Evolutionary conservation across 371 early-diverging fungal genomes (phyloP).

Genomic region (Apophysomyces sp.): DNA sequence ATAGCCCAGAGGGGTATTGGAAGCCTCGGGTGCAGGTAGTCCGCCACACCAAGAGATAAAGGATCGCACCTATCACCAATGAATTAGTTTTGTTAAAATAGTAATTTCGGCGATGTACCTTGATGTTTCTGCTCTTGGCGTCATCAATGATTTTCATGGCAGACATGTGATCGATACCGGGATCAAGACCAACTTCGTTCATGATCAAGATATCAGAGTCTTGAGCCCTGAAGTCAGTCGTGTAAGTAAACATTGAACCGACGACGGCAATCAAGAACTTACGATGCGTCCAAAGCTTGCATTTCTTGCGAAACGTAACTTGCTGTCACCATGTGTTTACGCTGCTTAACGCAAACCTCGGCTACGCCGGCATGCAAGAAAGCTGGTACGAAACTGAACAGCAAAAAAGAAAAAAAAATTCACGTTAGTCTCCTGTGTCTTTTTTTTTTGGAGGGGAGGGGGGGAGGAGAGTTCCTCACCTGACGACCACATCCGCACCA

Average conservation of each 20-base stretch:
- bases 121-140: conserved; percentile 56
- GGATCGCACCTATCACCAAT: conserved; percentile 70
- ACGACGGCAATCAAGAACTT: conserved; percentile 13
- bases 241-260: conserved; percentile 1
- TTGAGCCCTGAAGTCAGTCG: conserved; percentile 61
- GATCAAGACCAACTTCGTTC: conserved; percentile 98
- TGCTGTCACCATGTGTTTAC: conserved; percentile 96
- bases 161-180: conserved; percentile 96
- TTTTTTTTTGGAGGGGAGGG: too few relatives aligned
- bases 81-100: neutral
- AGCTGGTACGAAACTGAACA: conserved; percentile 88
- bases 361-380: conserved; percentile 88
- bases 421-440: neutral
- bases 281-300: conserved; percentile 70
- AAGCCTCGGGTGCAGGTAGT: conserved; percentile 86
- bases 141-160: conserved; percentile 97
- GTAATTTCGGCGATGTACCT: conserved; percentile 52
- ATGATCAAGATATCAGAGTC: conserved; percentile 84
- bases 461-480: too few relatives aligned
- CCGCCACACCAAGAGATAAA: conserved; percentile 93
- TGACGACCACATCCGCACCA: conserved; percentile 87
- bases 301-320: conserved; percentile 94
- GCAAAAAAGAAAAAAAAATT: neutral
- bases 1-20: conserved; percentile 86
- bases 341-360: conserved; percentile 75